A percentile compares a stretch with the other conserved stretches of the same genome.
phyloP scores from a whole-genome alignment of 371 early-diverging fungal species.

The Entomophthora muscae region DNA sequence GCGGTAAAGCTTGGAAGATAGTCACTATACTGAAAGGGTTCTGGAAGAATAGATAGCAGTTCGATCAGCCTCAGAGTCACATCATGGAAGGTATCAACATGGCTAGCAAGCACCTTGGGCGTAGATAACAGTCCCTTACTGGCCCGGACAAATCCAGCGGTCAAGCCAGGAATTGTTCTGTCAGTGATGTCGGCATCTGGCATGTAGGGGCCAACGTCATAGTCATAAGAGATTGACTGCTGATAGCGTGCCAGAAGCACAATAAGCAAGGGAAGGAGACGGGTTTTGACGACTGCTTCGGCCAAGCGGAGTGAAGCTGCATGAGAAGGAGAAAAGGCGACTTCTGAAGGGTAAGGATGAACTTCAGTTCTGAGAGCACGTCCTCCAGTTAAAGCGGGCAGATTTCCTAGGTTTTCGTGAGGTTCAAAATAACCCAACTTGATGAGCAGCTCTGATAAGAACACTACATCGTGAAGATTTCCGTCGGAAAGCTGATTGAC shows the following conservation, averaged over 20 bases:
- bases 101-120: not conserved
- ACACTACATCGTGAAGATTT: conserved; percentile 28
- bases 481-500: conserved; percentile 32
- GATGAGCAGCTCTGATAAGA: conserved; percentile 53
- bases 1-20: not conserved
- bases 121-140: not conserved
- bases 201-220: not conserved
- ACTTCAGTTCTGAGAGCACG: conserved; percentile 34
- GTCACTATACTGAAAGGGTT: not conserved
- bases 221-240: not conserved
- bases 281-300: conserved; percentile 32
- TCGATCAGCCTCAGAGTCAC: not conserved
- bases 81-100: not conserved
- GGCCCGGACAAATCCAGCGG: not conserved
- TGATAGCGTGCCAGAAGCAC: not conserved
- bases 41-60: not conserved
- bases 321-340: conserved; percentile 32
- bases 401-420: conserved; percentile 30
- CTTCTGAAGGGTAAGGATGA: conserved; percentile 25
- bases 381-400: conserved; percentile 48
- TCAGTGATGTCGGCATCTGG: not conserved
- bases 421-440: conserved; percentile 56
- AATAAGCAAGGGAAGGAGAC: conserved; percentile 7
- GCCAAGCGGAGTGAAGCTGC: conserved; percentile 24
- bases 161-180: not conserved